Conservation (phyloP, 805 yeast species). For the Sugiyamaella americana region DNA sequence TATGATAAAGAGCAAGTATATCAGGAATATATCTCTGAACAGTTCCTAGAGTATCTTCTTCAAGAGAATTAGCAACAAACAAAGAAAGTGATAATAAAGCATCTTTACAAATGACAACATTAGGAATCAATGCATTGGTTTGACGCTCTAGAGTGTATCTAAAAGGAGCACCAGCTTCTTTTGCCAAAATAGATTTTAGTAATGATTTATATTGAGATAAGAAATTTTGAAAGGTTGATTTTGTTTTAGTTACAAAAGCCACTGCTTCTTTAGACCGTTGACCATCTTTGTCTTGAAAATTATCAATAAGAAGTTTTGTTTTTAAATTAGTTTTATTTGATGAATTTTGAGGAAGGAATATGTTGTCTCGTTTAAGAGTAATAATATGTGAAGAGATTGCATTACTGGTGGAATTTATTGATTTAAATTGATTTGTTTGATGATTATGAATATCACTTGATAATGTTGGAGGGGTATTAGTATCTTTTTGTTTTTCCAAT, state of each 20-base stretch:
- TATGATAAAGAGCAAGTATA: slow-evolving; percentile 25
- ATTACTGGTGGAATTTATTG: too few relatives aligned
- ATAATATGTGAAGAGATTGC: background rate
- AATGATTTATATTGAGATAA: background rate
- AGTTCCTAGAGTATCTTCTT: slow-evolving; percentile 36
- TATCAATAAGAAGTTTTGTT: slow-evolving; percentile 14
- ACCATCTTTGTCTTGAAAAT: slow-evolving; percentile 24
- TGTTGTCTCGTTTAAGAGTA: background rate
- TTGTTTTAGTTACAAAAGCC: background rate
- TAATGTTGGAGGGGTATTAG: too few relatives aligned
- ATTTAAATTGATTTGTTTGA: too few relatives aligned
- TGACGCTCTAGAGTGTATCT: slow-evolving; percentile 30
- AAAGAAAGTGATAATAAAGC: slow-evolving; percentile 31
- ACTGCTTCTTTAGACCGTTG: slow-evolving; percentile 15
- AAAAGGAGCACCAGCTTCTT: slow-evolving; percentile 30
- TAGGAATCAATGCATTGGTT: slow-evolving; percentile 23
- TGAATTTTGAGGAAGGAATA: slow-evolving; percentile 7
- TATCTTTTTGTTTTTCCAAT: too few relatives aligned
- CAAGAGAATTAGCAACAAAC: slow-evolving; percentile 29
- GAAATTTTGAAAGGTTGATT: background rate
- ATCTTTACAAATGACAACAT: slow-evolving; percentile 23
- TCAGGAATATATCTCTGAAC: slow-evolving; percentile 37
- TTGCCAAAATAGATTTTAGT: slow-evolving; percentile 17
- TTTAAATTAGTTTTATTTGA: background rate
- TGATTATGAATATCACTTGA: background rate